These are phyloP conservation scores for Penicillium verhagenii DNA, from an alignment of 495 filamentous ascomycete species.

Conservation along the genomic window DNA sequence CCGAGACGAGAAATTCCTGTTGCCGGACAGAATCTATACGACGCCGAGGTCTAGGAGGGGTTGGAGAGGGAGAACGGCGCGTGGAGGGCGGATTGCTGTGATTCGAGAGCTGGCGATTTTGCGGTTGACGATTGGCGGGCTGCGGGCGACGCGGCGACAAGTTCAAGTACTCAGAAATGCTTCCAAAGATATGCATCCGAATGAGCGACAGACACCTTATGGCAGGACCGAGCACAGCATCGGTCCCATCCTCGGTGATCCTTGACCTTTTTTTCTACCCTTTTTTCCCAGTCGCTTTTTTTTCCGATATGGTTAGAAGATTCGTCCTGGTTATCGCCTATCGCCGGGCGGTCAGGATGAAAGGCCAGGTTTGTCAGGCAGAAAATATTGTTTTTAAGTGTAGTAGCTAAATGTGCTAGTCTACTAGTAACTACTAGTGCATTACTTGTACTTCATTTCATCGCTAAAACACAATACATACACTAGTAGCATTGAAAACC, in stretches of 20 bases:
- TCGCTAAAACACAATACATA: not conserved
- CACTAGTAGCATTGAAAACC: not conserved
- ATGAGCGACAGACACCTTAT: constrained; percentile 2
- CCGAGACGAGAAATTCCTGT: not conserved
- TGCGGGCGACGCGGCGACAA: constrained; percentile 22
- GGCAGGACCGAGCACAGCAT: constrained; percentile 12
- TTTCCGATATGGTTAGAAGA: constrained; percentile 2
- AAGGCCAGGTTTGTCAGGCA: constrained; percentile 9
- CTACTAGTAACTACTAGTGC: no score
- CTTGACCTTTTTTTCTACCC: constrained; percentile 1
- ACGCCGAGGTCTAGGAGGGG: not conserved
- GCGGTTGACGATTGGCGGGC: constrained; percentile 16
- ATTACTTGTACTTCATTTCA: not conserved
- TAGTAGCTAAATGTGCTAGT: no score
- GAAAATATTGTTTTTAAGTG: no score
- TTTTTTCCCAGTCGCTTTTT: constrained; percentile 15
- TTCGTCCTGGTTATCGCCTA: constrained; percentile 12
- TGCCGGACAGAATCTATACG: not conserved
- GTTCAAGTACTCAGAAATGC: constrained; percentile 13
- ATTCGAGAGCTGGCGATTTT: not conserved
- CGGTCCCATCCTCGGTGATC: constrained; percentile 10
- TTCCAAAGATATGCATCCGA: constrained; percentile 24
- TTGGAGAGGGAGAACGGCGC: constrained; percentile 6
- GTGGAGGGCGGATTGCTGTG: constrained; percentile 5
- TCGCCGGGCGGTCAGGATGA: constrained; percentile 30